Evolutionary conservation across 768 basidiomycete species (phyloP).

Genomic region (Trametes cinnabarina): DNA sequence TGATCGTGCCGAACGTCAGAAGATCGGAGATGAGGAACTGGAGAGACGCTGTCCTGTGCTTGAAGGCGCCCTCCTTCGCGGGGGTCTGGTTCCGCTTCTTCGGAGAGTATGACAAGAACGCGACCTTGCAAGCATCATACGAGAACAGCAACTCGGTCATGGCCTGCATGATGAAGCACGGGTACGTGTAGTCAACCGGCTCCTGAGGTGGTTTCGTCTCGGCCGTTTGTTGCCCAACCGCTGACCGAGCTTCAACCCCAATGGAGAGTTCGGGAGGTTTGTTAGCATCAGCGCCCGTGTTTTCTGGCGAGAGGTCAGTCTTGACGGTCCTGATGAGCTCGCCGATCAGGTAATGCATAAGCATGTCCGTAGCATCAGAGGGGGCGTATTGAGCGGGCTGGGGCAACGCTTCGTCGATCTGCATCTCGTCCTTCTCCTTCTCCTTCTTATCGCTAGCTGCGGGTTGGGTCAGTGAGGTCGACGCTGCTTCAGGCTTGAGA

Average conservation of each 20-base stretch:
- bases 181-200: slow-evolving; percentile 45
- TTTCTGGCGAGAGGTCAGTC: slow-evolving; percentile 29
- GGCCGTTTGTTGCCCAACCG: neutral
- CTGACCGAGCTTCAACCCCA: neutral
- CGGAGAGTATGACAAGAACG: slow-evolving; percentile 76
- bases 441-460: slow-evolving; percentile 15
- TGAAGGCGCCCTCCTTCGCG: slow-evolving; percentile 61
- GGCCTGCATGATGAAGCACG: slow-evolving; percentile 86
- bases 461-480: neutral
- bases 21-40: slow-evolving; percentile 83
- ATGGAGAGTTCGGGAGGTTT: neutral
- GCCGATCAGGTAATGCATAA: slow-evolving; percentile 66
- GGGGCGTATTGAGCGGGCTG: slow-evolving; percentile 11
- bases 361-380: slow-evolving; percentile 50
- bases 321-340: slow-evolving; percentile 68
- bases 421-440: slow-evolving; percentile 47
- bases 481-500: slow-evolving; percentile 18
- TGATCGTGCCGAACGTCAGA: slow-evolving; percentile 72
- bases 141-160: slow-evolving; percentile 91
- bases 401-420: slow-evolving; percentile 43
- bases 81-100: slow-evolving; percentile 59
- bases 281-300: neutral
- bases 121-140: slow-evolving; percentile 86
- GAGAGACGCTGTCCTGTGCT: slow-evolving; percentile 63
- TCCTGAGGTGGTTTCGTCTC: slow-evolving; percentile 11